Evolutionary conservation across 2,329 filamentous ascomycete species (phyloP).

Genomic region (Madurella mycetomatis): DNA sequence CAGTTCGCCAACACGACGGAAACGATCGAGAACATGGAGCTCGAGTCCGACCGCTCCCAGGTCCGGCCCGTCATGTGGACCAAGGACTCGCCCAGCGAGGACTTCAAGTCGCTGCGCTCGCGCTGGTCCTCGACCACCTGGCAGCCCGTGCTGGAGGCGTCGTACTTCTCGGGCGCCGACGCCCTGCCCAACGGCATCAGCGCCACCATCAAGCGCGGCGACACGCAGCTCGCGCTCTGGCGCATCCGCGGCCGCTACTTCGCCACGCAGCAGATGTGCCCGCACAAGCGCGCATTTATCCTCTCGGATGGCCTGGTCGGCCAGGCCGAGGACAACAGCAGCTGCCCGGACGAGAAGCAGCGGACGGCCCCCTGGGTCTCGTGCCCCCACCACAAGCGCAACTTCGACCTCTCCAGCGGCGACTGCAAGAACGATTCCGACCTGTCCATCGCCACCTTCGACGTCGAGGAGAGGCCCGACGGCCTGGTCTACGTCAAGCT

Average conservation of each 20-base stretch:
- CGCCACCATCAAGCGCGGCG: slow-evolving; percentile 75
- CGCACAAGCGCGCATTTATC: slow-evolving; percentile 87
- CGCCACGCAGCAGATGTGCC: slow-evolving; percentile 90
- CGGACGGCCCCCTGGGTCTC: slow-evolving; percentile 66
- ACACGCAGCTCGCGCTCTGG: slow-evolving; percentile 86
- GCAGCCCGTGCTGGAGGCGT: slow-evolving; percentile 72
- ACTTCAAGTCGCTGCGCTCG: slow-evolving; percentile 63
- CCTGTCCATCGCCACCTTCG: slow-evolving; percentile 79
- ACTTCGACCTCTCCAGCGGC: slow-evolving; percentile 72
- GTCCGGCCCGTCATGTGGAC: slow-evolving; percentile 73
- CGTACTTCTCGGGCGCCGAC: slow-evolving; percentile 61
- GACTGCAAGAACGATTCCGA: slow-evolving; percentile 69
- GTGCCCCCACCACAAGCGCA: slow-evolving; percentile 86
- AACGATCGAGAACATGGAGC: slow-evolving; percentile 63
- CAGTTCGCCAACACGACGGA: slow-evolving; percentile 83
- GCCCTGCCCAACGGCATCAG: slow-evolving; percentile 67
- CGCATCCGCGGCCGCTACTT: slow-evolving; percentile 77
- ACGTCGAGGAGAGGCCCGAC: slow-evolving; percentile 66
- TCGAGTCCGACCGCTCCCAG: slow-evolving; percentile 68
- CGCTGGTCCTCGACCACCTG: slow-evolving; percentile 66
- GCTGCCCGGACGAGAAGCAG: slow-evolving; percentile 28
- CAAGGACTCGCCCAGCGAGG: slow-evolving; percentile 55
- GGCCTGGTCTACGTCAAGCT: slow-evolving; percentile 76
- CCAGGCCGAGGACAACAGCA: slow-evolving; percentile 46
- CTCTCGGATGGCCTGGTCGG: slow-evolving; percentile 81